Conservation (phyloP, 352 stramenopile genomes). For the Globisporangium nodosum region DNA sequence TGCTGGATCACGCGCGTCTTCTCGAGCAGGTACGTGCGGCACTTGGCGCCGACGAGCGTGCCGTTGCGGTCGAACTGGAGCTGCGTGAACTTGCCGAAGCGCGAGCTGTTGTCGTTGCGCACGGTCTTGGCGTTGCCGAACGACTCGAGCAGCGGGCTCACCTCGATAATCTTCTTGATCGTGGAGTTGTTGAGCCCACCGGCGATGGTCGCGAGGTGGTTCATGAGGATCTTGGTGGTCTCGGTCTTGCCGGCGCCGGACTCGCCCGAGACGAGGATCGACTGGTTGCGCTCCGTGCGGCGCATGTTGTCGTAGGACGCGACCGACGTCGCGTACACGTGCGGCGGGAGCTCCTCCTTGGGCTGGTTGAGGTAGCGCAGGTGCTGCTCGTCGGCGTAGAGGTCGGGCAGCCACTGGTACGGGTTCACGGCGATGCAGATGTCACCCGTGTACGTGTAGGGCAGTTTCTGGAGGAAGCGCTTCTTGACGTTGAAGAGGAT, state of each 20-base stretch:
- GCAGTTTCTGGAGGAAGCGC: conserved; percentile 77
- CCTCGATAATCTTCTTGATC: conserved; percentile 79
- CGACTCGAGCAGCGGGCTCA: conserved; percentile 79
- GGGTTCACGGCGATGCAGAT: conserved; percentile 97
- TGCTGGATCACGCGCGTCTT: conserved; percentile 96
- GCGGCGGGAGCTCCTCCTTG: conserved; percentile 72
- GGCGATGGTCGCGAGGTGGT: conserved; percentile 72
- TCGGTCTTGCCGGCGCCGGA: conserved; percentile 86
- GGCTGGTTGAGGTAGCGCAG: conserved; percentile 69
- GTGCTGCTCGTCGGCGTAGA: conserved; percentile 82
- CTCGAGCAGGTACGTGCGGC: conserved; percentile 95
- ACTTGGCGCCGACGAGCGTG: conserved; percentile 90
- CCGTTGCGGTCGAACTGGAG: conserved; percentile 54
- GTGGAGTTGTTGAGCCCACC: conserved; percentile 62
- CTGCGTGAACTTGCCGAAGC: conserved; percentile 54
- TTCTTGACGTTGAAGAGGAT: conserved; percentile 88
- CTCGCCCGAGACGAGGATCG: conserved; percentile 84
- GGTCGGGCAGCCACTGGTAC: conserved; percentile 89
- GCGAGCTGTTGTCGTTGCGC: conserved; percentile 43
- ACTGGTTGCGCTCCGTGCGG: conserved; percentile 65
- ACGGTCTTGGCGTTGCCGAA: conserved; percentile 73
- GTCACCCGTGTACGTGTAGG: conserved; percentile 96
- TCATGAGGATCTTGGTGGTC: conserved; percentile 89
- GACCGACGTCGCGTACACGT: conserved; percentile 77
- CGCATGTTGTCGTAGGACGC: conserved; percentile 54